Conservation (phyloP, 2,329 filamentous ascomycete genomes). For the Aspergillus sp. region DNA sequence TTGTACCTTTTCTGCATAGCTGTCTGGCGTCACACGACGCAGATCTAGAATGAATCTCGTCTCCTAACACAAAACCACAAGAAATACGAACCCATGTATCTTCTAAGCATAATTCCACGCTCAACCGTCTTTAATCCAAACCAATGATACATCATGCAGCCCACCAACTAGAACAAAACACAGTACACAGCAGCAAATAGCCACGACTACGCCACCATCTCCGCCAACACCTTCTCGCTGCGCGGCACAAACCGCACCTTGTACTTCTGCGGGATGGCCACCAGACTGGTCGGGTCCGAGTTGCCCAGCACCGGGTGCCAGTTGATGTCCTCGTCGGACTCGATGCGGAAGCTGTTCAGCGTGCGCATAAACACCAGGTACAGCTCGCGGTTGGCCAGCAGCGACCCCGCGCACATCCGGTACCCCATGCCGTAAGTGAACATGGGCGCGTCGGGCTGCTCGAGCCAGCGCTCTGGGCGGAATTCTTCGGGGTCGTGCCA, state of each 20-base stretch:
- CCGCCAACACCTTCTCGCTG: conserved; percentile 45
- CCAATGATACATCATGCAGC: too few species aligned
- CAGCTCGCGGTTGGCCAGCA: conserved; percentile 64
- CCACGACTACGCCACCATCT: conserved; percentile 33
- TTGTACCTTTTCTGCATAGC: too few species aligned
- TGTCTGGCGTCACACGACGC: too few species aligned
- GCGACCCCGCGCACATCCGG: conserved; percentile 65
- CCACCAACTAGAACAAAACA: too few species aligned
- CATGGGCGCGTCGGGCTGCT: conserved; percentile 62
- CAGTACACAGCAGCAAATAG: too few species aligned
- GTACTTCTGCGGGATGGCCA: conserved; percentile 60
- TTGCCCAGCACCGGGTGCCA: conserved; percentile 60
- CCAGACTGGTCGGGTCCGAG: conserved; percentile 61
- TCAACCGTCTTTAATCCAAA: too few species aligned
- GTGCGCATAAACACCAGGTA: conserved; percentile 64
- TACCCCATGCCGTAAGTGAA: conserved; percentile 68
- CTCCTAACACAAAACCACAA: too few species aligned
- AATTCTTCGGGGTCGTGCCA: conserved; percentile 60
- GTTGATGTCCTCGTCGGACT: conserved; percentile 55
- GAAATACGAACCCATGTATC: too few species aligned
- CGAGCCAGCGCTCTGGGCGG: conserved; percentile 62
- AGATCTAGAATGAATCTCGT: too few species aligned
- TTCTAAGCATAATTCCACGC: too few species aligned
- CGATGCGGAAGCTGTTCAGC: conserved; percentile 60
- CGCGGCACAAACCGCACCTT: conserved; percentile 59